phyloP scores from a whole-genome alignment of 352 stramenopile genomes.

The Pythium periplocum region DNA sequence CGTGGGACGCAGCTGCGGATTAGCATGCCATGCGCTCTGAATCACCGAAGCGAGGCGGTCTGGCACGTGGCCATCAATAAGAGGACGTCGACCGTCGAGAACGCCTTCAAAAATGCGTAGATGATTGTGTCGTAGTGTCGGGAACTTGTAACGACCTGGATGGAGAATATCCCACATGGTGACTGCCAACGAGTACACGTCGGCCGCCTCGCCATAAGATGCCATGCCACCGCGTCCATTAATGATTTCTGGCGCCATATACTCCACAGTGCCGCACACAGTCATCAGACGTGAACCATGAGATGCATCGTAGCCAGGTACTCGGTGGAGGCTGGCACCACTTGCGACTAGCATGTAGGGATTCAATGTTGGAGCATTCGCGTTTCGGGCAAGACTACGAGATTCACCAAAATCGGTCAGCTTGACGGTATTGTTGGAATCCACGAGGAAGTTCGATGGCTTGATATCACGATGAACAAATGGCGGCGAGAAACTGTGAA shows the following conservation, averaged over 20 bases:
- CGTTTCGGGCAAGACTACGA: conserved; percentile 15
- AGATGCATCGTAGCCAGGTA: too few relatives aligned
- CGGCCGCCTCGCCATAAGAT: conserved; percentile 26
- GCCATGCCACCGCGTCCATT: conserved; percentile 17
- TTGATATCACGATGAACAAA: conserved; percentile 55
- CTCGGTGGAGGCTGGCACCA: conserved; percentile 4
- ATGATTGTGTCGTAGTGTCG: conserved; percentile 17
- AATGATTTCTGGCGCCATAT: conserved; percentile 41
- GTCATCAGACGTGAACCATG: conserved; percentile 5
- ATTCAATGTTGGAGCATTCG: conserved; percentile 2
- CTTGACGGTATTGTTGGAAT: conserved; percentile 19
- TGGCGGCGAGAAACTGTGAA: conserved; percentile 44
- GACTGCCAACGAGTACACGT: conserved; percentile 32
- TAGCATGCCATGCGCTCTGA: conserved; percentile 10
- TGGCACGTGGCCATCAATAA: conserved; percentile 15
- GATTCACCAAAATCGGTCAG: conserved; percentile 34
- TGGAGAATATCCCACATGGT: conserved; percentile 33
- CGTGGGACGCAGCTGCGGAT: conserved; percentile 5
- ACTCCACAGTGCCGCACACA: conserved; percentile 31
- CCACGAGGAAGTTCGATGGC: conserved; percentile 56
- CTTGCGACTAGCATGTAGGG: conserved; percentile 16
- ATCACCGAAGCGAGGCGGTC: conserved; percentile 9
- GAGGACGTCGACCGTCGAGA: conserved; percentile 21
- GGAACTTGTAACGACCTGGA: conserved; percentile 24
- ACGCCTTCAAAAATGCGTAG: conserved; percentile 23